Evolutionary conservation across 331 rosid genomes (phyloP), one percentile per base, ranked within the genome.

Genomic region (Rhamnella rubrinervis): DNA sequence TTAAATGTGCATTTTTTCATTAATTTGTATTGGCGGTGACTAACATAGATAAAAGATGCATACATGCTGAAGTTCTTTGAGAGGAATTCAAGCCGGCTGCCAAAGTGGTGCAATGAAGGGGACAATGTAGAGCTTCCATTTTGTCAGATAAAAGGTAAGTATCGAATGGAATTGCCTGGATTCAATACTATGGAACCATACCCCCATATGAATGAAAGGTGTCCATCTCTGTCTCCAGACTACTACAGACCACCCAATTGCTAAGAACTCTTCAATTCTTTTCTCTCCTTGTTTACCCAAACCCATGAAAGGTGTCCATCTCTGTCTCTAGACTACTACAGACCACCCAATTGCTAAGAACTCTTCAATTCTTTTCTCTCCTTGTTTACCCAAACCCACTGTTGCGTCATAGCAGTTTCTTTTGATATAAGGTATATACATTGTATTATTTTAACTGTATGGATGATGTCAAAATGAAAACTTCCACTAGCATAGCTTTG

Each of bases 31-130:
- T 55, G 55, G 70, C 39, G 72, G 69, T 69, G 26, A 59, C 73
- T 25, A 66, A 75, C 84, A 88, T 89, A 95, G 99, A 86, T 95
- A 51, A 95, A 86, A 79, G 99, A 95, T 79, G 99, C 97, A 67
- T 95, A 95, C 81, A 71, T 41, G 41, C 97, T 95, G 71, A 95
- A 89, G 18, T 83, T 91, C 78, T 95, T 81, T 7, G 99, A 95
- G 84, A 85, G 77, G 65, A 80, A 95, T 81, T 81, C 88, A 7
- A 91, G 90, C 77, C 96, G 87, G 63, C 81, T 91, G 73, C 99
- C 99, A 0, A 83, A 78, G 66, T 95, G 99, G 99, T 95, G 99
- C 89, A 86, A 91, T 20, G 88, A 84, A 1, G 90, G 85, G 69
- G 99, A 91, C 71, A 62, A 83, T 0, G 88, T 87, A 68, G 81